Evolutionary conservation across 768 basidiomycete species (phyloP).

Genomic region (Phanerochaete carnosa): DNA sequence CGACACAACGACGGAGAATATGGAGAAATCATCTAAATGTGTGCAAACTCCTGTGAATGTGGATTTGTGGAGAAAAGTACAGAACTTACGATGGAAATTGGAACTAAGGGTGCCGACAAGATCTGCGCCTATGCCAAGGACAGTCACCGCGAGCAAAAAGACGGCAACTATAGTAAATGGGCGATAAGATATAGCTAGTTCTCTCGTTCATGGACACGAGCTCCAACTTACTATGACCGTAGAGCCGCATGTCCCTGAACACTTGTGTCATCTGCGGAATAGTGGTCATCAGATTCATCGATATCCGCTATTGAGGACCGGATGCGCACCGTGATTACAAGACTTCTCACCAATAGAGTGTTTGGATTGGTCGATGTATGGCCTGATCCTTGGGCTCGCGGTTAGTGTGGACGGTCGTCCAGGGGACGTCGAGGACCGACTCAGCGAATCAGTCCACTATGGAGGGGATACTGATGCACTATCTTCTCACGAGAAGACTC

Average conservation of each 20-base stretch:
- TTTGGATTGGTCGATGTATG: too few species aligned
- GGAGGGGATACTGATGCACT: too few species aligned
- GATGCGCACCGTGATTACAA: too few species aligned
- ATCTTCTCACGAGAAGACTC: too few species aligned
- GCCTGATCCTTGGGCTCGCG: too few species aligned
- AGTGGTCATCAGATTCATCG: neutral
- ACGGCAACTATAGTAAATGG: constrained; percentile 30
- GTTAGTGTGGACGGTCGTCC: too few species aligned
- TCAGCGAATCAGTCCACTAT: too few species aligned
- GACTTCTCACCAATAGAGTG: too few species aligned
- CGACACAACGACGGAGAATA: constrained; percentile 64
- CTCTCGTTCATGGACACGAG: neutral
- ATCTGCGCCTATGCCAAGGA: constrained; percentile 67
- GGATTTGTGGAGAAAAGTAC: neutral
- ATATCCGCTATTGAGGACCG: too few species aligned
- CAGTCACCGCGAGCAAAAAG: constrained; percentile 41
- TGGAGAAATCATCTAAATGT: constrained; percentile 59
- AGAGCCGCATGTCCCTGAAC: constrained; percentile 30
- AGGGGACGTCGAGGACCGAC: too few species aligned
- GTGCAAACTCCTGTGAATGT: neutral
- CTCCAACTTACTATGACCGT: constrained; percentile 25
- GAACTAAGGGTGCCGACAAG: constrained; percentile 64
- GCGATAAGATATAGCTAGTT: neutral
- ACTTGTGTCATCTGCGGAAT: constrained; percentile 28
- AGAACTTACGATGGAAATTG: constrained; percentile 51